Conservation (phyloP, 805 yeast species). For the Teunomyces cretensis region DNA sequence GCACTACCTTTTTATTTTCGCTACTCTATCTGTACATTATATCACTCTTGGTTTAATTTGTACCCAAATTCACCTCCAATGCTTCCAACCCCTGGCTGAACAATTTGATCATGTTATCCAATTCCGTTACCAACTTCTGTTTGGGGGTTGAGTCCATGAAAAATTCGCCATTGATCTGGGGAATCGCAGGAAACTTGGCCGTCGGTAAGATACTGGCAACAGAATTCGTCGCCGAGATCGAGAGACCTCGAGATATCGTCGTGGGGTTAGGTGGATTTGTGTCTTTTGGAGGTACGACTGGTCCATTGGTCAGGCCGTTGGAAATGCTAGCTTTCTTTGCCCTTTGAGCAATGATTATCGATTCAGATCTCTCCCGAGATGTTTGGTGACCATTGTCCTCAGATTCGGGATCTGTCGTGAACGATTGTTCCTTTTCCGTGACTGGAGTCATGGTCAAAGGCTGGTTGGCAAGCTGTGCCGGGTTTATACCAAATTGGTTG, state of each 20-base stretch:
- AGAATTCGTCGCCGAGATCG: constrained; percentile 11
- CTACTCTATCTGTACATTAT: not conserved
- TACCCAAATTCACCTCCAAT: constrained; percentile 25
- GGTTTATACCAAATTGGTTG: constrained; percentile 68
- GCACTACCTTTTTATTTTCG: not conserved
- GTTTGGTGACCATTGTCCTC: not conserved
- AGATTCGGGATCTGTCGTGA: constrained; percentile 3
- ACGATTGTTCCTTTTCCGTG: constrained; percentile 50
- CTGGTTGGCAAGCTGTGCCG: constrained; percentile 45
- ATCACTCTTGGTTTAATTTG: constrained; percentile 9
- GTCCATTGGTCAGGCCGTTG: not conserved
- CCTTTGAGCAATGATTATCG: not conserved
- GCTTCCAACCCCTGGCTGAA: constrained; percentile 43
- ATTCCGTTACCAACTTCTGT: constrained; percentile 32
- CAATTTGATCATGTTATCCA: constrained; percentile 37
- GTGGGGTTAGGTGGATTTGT: not conserved
- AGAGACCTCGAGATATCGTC: not conserved
- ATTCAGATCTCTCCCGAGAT: constrained; percentile 3
- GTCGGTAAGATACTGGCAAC: constrained; percentile 4
- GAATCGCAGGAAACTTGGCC: constrained; percentile 35
- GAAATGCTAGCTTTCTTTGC: constrained; percentile 2
- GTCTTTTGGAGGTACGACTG: constrained; percentile 1
- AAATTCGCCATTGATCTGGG: constrained; percentile 35
- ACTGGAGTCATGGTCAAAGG: constrained; percentile 81
- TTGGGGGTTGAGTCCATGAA: constrained; percentile 39